A percentile compares a stretch with the other conserved stretches of the same genome.
These are phyloP conservation scores for Aspergillus homomorphus DNA, from an alignment of 495 filamentous ascomycete species.

Conservation along the genomic window DNA sequence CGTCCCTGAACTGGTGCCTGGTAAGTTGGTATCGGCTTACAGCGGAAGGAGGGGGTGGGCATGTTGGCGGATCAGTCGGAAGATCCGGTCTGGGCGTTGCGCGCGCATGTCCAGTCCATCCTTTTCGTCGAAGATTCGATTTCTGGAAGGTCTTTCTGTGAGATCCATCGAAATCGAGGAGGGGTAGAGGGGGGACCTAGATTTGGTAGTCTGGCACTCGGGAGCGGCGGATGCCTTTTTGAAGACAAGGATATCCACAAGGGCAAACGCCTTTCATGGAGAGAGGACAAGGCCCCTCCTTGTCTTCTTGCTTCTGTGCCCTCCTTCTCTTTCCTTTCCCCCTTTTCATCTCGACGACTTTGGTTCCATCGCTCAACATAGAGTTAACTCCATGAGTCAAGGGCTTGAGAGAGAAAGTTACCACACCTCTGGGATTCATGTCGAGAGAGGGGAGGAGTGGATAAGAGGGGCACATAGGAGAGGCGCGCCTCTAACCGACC, in stretches of 20 bases:
- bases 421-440: not conserved
- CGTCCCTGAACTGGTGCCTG: not conserved
- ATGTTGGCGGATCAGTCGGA: not conserved
- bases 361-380: no score
- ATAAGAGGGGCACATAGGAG: no score
- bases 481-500: not conserved
- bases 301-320: no score
- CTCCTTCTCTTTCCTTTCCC: not conserved
- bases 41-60: not conserved
- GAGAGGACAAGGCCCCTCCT: not conserved
- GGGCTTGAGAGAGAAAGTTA: not conserved
- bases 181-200: not conserved
- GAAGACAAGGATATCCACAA: not conserved
- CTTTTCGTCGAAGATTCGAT: constrained; percentile 5
- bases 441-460: not conserved
- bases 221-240: constrained; percentile 1
- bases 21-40: no score
- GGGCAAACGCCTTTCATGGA: no score
- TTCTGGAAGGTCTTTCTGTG: constrained; percentile 6
- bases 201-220: not conserved
- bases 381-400: not conserved
- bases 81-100: not conserved
- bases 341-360: not conserved
- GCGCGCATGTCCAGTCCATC: not conserved
- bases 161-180: not conserved